phyloP scores from a whole-genome alignment of 768 basidiomycete species.

The Mycena latifolia region DNA sequence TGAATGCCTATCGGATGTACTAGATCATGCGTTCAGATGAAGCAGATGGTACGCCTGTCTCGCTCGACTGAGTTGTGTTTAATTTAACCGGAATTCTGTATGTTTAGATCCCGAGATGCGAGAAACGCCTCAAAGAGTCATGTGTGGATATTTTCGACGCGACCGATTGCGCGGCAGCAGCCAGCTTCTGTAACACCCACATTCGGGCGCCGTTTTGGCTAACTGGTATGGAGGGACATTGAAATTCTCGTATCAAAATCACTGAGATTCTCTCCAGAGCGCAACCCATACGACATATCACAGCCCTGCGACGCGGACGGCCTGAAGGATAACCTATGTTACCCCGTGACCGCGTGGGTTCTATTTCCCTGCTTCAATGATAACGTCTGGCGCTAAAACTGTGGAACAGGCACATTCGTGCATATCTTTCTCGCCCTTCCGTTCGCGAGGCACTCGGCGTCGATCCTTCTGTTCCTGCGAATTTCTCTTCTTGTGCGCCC shows the following conservation, averaged over 20 bases:
- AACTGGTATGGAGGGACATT: slow-evolving; percentile 59
- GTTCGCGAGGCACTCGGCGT: slow-evolving; percentile 65
- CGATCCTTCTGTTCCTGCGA: slow-evolving; percentile 47
- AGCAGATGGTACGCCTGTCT: slow-evolving; percentile 48
- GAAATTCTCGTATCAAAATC: no score
- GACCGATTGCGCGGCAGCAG: slow-evolving; percentile 76
- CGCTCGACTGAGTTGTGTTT: slow-evolving; percentile 34
- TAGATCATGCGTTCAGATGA: slow-evolving; percentile 58
- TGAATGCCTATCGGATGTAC: background rate
- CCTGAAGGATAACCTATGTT: slow-evolving; percentile 24
- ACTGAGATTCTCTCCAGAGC: slow-evolving; percentile 38
- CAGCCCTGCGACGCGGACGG: slow-evolving; percentile 46
- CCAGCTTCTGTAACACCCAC: slow-evolving; percentile 71
- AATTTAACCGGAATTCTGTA: no score
- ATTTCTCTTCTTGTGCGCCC: slow-evolving; percentile 56
- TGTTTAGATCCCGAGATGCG: slow-evolving; percentile 83
- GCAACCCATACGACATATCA: slow-evolving; percentile 72
- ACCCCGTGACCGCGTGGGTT: slow-evolving; percentile 33
- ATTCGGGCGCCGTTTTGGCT: slow-evolving; percentile 61
- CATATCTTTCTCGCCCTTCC: slow-evolving; percentile 63
- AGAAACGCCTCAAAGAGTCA: slow-evolving; percentile 63
- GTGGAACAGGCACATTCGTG: slow-evolving; percentile 52
- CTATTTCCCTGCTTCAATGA: background rate
- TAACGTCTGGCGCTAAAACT: background rate
- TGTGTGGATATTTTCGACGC: slow-evolving; percentile 79